Evolutionary conservation across 495 filamentous ascomycete species (phyloP), one percentile per base, ranked within the genome.

Genomic region (Tuber brumale): DNA sequence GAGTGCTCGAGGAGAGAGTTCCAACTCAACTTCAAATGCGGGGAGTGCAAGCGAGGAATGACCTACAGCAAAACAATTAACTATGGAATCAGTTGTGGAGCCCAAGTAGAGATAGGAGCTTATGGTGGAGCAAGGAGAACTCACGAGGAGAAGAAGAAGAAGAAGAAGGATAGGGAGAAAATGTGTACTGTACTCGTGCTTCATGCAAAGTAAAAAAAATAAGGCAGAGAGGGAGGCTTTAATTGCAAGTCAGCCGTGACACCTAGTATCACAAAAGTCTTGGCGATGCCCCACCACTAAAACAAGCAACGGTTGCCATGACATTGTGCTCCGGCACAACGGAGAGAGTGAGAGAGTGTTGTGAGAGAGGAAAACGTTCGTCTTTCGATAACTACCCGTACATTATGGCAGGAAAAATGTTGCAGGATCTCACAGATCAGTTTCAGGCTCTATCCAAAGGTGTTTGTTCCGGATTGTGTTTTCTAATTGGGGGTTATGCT

Each of bases 401-500:
- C 16, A 18, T 12, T 8, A 42, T 83, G 77, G 71, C 79, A 89
- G 76, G 84, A 84, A 41, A 90, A 83, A 85, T 88, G 78, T 88
- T 97, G 39, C 95, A 97, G 85, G 86, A 87, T 42, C 89, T 97
- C 45, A 92, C 93, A 9, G 94, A 97, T 48, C 92, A 97, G 74
- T 98, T 91, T 83, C 91, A 94, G 80, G 91, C 91, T 80, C 84
- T 97, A 39, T 93, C 98, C 85, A 90, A 90, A 85, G 93, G 94
- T 93, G 82, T 57, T n/a, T n/a, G 48, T 57, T 27, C 23, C 23
- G 12, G 48, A 4, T 3, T 39, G 41, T 35, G 10, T 42, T 7
- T 66, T 19, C 43, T 41, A 18, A 19, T 37, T 31, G 69, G 41
- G 41, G 23, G 19, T 51, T 66, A 6, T n/a, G 31, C 43, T 42